Evolutionary conservation across 495 filamentous ascomycete genomes (phyloP).

Genomic region (Chlorociboria aeruginascens): DNA sequence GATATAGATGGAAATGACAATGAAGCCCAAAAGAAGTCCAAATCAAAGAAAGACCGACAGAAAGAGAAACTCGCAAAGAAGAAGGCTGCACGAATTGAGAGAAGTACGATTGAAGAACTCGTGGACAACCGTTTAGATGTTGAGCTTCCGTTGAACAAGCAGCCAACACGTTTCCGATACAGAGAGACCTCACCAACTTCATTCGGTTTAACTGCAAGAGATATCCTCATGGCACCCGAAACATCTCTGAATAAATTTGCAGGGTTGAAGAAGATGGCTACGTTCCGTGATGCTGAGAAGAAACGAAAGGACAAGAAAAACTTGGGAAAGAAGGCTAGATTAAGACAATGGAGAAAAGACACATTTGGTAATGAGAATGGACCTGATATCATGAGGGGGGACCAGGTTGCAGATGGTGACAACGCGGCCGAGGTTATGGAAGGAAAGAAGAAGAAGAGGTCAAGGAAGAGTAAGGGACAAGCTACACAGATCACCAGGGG

Average conservation of each 20-base stretch:
- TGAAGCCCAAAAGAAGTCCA: slow-evolving; percentile 35
- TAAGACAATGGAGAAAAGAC: slow-evolving; percentile 85
- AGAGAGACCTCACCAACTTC: slow-evolving; percentile 83
- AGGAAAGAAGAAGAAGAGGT: slow-evolving; percentile 22
- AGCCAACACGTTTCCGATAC: slow-evolving; percentile 65
- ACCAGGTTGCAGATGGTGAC: neutral
- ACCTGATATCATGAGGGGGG: slow-evolving; percentile 25
- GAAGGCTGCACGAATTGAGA: slow-evolving; percentile 61
- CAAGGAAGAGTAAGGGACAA: slow-evolving; percentile 21
- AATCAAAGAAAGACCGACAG: slow-evolving; percentile 50
- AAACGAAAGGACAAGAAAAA: slow-evolving; percentile 78
- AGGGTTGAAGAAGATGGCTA: slow-evolving; percentile 86
- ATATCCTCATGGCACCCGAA: slow-evolving; percentile 85
- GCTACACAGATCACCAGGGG: neutral
- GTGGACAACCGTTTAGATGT: slow-evolving; percentile 69
- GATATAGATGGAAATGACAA: slow-evolving; percentile 23
- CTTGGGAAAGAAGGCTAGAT: slow-evolving; percentile 79
- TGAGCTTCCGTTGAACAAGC: slow-evolving; percentile 30
- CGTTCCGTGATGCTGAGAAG: slow-evolving; percentile 78
- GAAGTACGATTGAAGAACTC: slow-evolving; percentile 73
- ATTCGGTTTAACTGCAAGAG: slow-evolving; percentile 77
- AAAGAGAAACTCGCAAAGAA: slow-evolving; percentile 60
- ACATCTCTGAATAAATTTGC: slow-evolving; percentile 78
- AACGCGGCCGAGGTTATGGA: slow-evolving; percentile 16
- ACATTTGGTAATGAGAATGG: slow-evolving; percentile 71